Conservation (phyloP, 1,284 basidiomycete species). For the Tylopilus sp. region DNA sequence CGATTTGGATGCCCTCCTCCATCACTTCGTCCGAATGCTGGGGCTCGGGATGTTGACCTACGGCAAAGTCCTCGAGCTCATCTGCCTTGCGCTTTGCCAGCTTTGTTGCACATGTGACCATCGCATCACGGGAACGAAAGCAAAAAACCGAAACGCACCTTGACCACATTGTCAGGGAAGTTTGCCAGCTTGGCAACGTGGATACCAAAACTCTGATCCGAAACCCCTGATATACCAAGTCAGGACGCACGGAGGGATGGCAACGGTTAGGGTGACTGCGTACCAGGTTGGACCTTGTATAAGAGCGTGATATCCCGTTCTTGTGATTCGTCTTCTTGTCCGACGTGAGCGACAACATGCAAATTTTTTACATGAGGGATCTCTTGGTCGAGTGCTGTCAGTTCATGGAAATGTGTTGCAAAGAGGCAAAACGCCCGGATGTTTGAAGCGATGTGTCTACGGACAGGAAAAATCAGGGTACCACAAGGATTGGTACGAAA, state of each 20-base stretch:
- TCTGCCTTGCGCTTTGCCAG: constrained; percentile 94
- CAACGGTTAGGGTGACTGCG: constrained; percentile 14
- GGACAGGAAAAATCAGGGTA: background rate
- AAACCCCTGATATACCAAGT: constrained; percentile 51
- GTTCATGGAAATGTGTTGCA: constrained; percentile 97
- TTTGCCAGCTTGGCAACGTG: constrained; percentile 96
- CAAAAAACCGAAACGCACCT: constrained; percentile 45
- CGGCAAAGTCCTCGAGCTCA: constrained; percentile 91
- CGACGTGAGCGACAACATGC: constrained; percentile 94
- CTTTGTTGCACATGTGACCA: constrained; percentile 38
- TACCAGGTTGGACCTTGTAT: constrained; percentile 94
- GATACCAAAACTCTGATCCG: constrained; percentile 98
- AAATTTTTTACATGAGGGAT: constrained; percentile 88
- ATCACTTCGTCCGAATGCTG: constrained; percentile 59
- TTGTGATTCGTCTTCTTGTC: constrained; percentile 54
- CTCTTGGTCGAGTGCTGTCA: constrained; percentile 81
- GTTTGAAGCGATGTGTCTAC: constrained; percentile 86
- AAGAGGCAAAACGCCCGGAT: constrained; percentile 95
- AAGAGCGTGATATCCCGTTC: constrained; percentile 89
- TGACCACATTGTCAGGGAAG: constrained; percentile 92
- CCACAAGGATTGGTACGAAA: background rate
- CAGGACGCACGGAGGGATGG: background rate
- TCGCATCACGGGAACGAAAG: background rate
- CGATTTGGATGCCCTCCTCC: constrained; percentile 76
- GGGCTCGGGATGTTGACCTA: constrained; percentile 40